These are phyloP conservation scores for Paramecium bursaria DNA, from an alignment of 73 alveolate genomes.

Conservation along the genomic window DNA sequence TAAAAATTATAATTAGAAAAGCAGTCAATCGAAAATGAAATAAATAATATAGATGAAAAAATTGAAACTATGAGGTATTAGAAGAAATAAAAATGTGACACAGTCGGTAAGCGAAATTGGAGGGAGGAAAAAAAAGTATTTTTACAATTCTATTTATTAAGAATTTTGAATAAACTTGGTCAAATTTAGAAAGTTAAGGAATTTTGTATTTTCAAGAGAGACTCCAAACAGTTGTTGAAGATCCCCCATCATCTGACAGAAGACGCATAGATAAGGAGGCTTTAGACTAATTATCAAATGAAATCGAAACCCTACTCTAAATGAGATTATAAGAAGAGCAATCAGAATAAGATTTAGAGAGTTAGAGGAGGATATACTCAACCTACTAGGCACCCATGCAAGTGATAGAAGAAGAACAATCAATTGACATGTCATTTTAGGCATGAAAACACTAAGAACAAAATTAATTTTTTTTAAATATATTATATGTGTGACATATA, in stretches of 20 bases:
- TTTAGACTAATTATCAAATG: no score
- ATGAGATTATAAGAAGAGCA: no score
- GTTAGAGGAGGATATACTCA: background rate
- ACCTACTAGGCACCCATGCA: background rate
- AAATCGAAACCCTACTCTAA: no score
- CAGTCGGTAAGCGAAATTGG: conserved; percentile 18
- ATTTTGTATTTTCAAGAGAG: no score
- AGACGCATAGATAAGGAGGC: no score
- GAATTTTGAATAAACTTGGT: no score
- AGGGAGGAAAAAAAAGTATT: conserved; percentile 56
- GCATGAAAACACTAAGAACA: background rate
- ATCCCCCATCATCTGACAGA: no score
- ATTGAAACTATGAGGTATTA: conserved; percentile 9
- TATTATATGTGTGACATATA: background rate
- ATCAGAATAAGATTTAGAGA: no score
- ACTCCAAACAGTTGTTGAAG: no score
- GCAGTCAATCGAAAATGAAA: conserved; percentile 30
- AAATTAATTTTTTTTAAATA: no score
- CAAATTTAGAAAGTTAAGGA: no score
- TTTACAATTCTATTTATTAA: no score
- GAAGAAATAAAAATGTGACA: background rate
- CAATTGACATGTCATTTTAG: background rate
- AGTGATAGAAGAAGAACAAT: background rate
- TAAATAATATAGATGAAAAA: conserved; percentile 9
- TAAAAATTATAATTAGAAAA: conserved; percentile 31